These are phyloP conservation scores for Leonotis leonurus DNA, from an alignment of 257 asterid species.

Conservation along the genomic window DNA sequence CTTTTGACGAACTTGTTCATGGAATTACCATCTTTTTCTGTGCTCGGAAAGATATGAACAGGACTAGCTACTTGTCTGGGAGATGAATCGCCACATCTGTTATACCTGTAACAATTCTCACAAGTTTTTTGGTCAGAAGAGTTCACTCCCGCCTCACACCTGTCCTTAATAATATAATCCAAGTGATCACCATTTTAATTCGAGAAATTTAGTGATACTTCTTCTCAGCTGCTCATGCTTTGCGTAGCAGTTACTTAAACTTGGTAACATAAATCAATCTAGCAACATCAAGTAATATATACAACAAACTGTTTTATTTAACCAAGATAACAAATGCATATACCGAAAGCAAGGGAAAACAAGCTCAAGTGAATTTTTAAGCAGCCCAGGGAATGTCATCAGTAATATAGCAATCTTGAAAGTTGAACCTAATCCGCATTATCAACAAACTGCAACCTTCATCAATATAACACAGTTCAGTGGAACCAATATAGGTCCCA, in stretches of 20 bases:
- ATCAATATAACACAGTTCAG: background rate
- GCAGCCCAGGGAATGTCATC: background rate
- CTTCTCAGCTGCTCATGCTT: background rate
- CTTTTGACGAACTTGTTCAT: background rate
- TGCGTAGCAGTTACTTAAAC: constrained; percentile 6
- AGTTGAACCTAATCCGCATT: background rate
- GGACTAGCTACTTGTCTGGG: too few relatives aligned
- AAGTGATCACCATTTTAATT: background rate
- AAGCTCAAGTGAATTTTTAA: background rate
- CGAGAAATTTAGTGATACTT: constrained; percentile 3
- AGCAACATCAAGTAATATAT: constrained; percentile 20
- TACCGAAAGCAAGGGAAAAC: background rate
- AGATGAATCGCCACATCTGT: too few relatives aligned
- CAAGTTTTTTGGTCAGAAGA: constrained; percentile 11
- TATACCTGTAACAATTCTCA: too few relatives aligned
- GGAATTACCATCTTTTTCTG: background rate
- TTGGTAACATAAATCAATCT: constrained; percentile 25
- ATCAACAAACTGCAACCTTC: background rate
- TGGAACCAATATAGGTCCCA: background rate
- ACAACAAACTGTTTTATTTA: background rate
- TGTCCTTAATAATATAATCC: constrained; percentile 18
- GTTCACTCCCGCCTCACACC: background rate
- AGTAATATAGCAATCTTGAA: background rate
- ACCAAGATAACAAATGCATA: background rate
- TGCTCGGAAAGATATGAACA: background rate